Base-by-base conservation (phyloP, 352 stramenopile species). In the Elongisporangium prolatum region DNA sequence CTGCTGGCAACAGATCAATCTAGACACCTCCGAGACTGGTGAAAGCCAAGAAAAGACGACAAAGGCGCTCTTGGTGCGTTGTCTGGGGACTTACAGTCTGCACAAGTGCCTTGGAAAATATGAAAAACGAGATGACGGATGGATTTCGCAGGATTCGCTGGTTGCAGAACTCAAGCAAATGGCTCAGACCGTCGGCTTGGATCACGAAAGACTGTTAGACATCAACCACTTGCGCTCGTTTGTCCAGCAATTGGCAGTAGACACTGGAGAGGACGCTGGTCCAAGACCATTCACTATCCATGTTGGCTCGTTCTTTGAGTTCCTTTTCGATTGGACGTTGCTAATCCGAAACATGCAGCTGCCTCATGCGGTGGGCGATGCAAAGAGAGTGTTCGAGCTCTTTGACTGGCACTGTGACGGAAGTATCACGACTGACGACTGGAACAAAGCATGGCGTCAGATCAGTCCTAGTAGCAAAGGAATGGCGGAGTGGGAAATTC, bases 401-500 rank as follows among this genome's bases (percentile, higher is more conserved):
- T 88, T 84, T 54, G 78, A 88, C 56, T 84, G 65, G 67, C 47
- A 80, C 4, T 56, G 57, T 7, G 49, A 72, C 11, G 75, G 72
- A 4, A 64, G 50, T 10, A 80, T 88, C 40, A 56, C 55, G 17
- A 52, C 54, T 10, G 58, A 73, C 2, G 78, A 88, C 53, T 85
- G 74, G 73, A 67, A 68, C 58, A 79, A 76, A 55, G 74, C 66
- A 0, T 88, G 75, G 62, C 66, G 72, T 0, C 48, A 72, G 6
- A 54, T 81, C 9, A 65, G 52, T 60, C 25, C 38, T 0, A 37
- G 38, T 0, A 10, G 34, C 0, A 58, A 53, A 13, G 49, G 48
- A 4, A 59, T 88, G 54, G 48, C 47, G 0, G 64, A 72, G 13
- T 88, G 78, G 75, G 64, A 83, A 40, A 18, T 84, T 1, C 60